Base-by-base conservation (phyloP, 108 stramenopile species). In the Nitzschia inconspicua region DNA sequence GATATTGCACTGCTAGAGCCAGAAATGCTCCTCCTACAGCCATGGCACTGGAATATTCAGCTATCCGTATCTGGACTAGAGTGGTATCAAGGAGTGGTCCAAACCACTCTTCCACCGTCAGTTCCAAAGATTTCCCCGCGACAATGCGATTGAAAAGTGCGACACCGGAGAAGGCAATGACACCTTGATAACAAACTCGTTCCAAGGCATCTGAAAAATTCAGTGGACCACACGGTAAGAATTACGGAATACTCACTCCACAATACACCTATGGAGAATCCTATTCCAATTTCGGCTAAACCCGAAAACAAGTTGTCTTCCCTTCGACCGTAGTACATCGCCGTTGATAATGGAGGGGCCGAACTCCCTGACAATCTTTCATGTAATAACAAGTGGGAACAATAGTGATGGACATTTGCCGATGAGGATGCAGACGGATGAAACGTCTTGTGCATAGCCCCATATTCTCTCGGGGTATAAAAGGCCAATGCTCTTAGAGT, bases 181-280 rank as follows among this genome's bases (percentile, higher is more conserved):
- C 72, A 3, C 76, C 72, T 47, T 74, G 62, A 44, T 81, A 81
- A 13, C 72, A 73, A 25, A 73, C 55, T 14, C 79, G 44, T 54
- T 81, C 79, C 34, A 81, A 35, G 9, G 64, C 35, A 56, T 81
- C 76, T 26, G 68, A 35, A 18, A 81, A 48, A 0, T 60, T 20
- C 18, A 41, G 56, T 7, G 79, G 76, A 3, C 79, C 79, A 46
- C 79, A 81, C 76, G 11, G 70, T 74, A 1, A 40, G 34, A 14
- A 74, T 27, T 4, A 77, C 63, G n/a, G 53, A 59, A 37, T 52
- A 73, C 47, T 81, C 79, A 35, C 76, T 77, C 61, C 68, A 81
- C 0, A 81, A 35, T 0, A 76, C 76, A 18, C 72, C 76, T 6
- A 81, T 8, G 10, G 78, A 75, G 42, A 55, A 63, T 2, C 53